These are phyloP conservation scores for Fusarium tanahbumbuense DNA, from an alignment of 2,329 filamentous ascomycete genomes.

Conservation along the genomic window DNA sequence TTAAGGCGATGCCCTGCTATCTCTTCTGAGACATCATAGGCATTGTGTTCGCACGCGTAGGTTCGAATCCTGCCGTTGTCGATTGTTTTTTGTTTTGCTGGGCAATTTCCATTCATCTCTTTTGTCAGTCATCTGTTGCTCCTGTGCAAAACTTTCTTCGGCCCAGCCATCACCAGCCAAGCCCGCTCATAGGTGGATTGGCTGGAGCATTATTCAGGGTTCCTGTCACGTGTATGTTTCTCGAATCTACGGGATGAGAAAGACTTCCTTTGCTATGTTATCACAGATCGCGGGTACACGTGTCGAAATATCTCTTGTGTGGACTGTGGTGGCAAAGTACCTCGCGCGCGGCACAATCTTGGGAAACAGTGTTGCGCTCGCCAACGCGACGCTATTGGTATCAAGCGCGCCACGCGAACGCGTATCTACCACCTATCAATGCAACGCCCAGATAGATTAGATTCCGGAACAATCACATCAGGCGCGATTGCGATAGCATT, in stretches of 20 bases:
- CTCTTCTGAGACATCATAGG: constrained; percentile 16
- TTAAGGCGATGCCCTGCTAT: constrained; percentile 30
- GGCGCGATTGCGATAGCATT: accelerated
- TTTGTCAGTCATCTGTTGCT: too few species aligned
- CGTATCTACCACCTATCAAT: neutral
- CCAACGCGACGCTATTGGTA: neutral
- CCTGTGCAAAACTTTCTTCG: too few species aligned
- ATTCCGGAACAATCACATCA: accelerated
- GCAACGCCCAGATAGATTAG: accelerated
- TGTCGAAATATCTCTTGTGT: neutral
- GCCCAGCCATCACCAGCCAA: too few species aligned
- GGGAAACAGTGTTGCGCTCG: neutral
- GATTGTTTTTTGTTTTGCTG: neutral
- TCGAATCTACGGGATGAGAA: too few species aligned
- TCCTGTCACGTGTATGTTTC: neutral
- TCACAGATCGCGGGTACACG: too few species aligned
- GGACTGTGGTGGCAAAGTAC: accelerated
- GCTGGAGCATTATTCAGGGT: neutral
- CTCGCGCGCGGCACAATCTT: neutral
- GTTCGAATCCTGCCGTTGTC: constrained; percentile 24
- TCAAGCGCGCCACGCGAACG: neutral
- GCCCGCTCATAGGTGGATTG: too few species aligned
- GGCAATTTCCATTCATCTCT: too few species aligned
- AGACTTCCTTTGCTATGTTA: too few species aligned
- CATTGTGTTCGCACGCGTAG: constrained; percentile 26